phyloP scores from a whole-genome alignment of 2,329 filamentous ascomycete genomes.

The Cryphonectria japonica region DNA sequence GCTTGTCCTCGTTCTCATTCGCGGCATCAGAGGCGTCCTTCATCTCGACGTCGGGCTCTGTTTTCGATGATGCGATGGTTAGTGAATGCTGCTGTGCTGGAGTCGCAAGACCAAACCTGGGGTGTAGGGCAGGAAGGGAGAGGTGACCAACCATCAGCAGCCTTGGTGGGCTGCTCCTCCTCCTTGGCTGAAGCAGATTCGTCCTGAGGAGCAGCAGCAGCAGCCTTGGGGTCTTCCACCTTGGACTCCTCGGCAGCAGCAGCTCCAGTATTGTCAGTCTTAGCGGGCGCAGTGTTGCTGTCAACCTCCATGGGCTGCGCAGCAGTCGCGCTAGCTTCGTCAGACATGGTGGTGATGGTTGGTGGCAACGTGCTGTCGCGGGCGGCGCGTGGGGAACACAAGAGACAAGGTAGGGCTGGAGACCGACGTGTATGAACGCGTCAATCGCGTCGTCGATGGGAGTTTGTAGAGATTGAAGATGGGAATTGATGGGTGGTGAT shows the following conservation, averaged over 20 bases:
- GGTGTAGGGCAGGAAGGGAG: not conserved
- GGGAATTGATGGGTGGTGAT: slow-evolving; percentile 25
- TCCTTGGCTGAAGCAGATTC: slow-evolving; percentile 24
- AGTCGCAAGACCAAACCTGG: no score
- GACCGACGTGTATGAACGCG: slow-evolving; percentile 29
- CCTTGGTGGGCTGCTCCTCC: slow-evolving; percentile 30
- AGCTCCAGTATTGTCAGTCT: slow-evolving; percentile 14
- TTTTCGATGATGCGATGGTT: slow-evolving; percentile 35
- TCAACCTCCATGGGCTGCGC: slow-evolving; percentile 18
- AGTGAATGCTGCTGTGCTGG: slow-evolving; percentile 29
- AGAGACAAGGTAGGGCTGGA: slow-evolving; percentile 19
- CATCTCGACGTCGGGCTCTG: slow-evolving; percentile 61
- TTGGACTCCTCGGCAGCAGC: slow-evolving; percentile 28
- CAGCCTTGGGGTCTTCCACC: slow-evolving; percentile 23
- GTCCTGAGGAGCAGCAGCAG: slow-evolving; percentile 23
- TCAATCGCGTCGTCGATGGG: slow-evolving; percentile 30
- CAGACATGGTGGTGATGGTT: slow-evolving; percentile 34
- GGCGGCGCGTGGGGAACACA: slow-evolving; percentile 30
- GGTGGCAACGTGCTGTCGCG: slow-evolving; percentile 35
- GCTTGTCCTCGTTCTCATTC: slow-evolving; percentile 41
- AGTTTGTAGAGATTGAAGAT: slow-evolving; percentile 9
- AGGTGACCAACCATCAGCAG: slow-evolving; percentile 35
- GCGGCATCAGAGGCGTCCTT: slow-evolving; percentile 69
- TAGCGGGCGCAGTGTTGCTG: slow-evolving; percentile 19
- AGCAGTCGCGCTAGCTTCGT: slow-evolving; percentile 33